A percentile compares a stretch with the other conserved stretches of the same genome.
Conservation (phyloP, 2,329 filamentous ascomycete genomes). For the Paramyrothecium roridum region DNA sequence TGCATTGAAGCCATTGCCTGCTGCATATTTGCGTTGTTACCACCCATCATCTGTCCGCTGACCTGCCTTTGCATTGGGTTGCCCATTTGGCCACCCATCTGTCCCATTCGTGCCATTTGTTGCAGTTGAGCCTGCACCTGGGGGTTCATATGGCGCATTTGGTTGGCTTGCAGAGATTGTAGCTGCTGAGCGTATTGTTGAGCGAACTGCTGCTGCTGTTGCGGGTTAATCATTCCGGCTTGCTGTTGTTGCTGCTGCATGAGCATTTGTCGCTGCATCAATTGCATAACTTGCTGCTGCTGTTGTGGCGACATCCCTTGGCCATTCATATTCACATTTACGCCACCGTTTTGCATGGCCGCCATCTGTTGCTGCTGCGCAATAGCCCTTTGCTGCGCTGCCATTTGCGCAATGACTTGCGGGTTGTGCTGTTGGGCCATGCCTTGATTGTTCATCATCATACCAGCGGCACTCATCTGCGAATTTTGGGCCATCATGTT, state of each 20-base stretch:
- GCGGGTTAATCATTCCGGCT: slow-evolving; percentile 36
- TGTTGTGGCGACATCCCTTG: slow-evolving; percentile 34
- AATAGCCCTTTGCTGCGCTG: slow-evolving; percentile 43
- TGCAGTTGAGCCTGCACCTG: slow-evolving; percentile 32
- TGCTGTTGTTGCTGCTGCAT: slow-evolving; percentile 34
- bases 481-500: slow-evolving; percentile 56
- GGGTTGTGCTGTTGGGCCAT: slow-evolving; percentile 33
- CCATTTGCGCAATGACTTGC: slow-evolving; percentile 41
- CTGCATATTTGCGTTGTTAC: slow-evolving; percentile 33
- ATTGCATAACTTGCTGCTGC: slow-evolving; percentile 31
- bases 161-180: slow-evolving; percentile 33
- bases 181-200: slow-evolving; percentile 42
- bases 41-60: slow-evolving; percentile 38
- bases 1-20: slow-evolving; percentile 34
- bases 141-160: slow-evolving; percentile 29
- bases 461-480: slow-evolving; percentile 46
- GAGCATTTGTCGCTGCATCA: slow-evolving; percentile 34
- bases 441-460: slow-evolving; percentile 50
- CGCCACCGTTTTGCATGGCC: slow-evolving; percentile 33
- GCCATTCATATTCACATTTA: slow-evolving; percentile 31
- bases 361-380: slow-evolving; percentile 43
- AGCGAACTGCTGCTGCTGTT: slow-evolving; percentile 30
- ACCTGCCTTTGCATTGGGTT: slow-evolving; percentile 35
- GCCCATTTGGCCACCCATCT: slow-evolving; percentile 31
- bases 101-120: slow-evolving; percentile 31